Evolutionary conservation across 116 monocot genomes (phyloP).

Genomic region (Zostera marina): DNA sequence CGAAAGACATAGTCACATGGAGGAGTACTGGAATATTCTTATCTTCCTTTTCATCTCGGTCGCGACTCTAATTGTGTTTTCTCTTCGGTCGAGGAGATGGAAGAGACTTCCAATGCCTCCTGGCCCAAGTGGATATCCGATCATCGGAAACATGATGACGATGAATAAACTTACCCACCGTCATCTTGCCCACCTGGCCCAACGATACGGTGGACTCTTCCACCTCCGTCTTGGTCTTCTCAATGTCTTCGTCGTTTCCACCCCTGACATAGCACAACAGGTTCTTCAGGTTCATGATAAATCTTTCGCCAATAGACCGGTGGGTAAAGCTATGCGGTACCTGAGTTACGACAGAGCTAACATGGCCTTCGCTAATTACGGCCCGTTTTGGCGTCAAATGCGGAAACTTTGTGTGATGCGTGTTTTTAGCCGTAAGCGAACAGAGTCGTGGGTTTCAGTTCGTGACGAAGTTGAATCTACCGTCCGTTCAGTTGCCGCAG

Average conservation of each 20-base stretch:
- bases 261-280: conserved; percentile 39
- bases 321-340: conserved; percentile 32
- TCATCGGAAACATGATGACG: conserved; percentile 44
- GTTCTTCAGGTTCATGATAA: conserved; percentile 46
- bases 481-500: conserved; percentile 5
- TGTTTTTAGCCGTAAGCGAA: conserved; percentile 61
- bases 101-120: conserved; percentile 30
- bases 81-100: not conserved
- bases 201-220: conserved; percentile 35
- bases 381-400: conserved; percentile 68
- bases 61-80: not conserved
- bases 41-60: not conserved
- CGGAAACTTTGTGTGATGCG: conserved; percentile 56
- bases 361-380: conserved; percentile 71
- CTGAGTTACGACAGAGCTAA: conserved; percentile 53
- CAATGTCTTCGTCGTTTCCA: conserved; percentile 36
- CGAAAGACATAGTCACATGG: no score
- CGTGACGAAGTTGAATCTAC: conserved; percentile 34
- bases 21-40: no score
- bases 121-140: conserved; percentile 23
- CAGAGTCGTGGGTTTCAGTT: conserved; percentile 49
- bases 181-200: conserved; percentile 31
- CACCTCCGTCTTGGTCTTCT: conserved; percentile 45
- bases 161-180: conserved; percentile 56
- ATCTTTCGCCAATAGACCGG: conserved; percentile 47